These are phyloP conservation scores for Neurospora terricola DNA, from an alignment of 495 filamentous ascomycete genomes.

Conservation along the genomic window DNA sequence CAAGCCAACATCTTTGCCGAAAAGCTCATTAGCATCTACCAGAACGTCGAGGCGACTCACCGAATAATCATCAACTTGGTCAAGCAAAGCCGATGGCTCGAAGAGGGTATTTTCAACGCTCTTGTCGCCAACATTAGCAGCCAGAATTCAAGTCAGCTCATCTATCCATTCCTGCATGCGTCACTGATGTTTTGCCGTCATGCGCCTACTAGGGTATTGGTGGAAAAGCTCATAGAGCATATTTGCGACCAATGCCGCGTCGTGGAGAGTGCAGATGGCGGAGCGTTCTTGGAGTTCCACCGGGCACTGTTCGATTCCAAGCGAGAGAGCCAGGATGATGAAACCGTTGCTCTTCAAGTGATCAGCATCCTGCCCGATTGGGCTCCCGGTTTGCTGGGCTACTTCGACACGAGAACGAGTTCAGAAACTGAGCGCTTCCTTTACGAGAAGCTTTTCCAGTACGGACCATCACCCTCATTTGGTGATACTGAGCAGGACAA, in stretches of 20 bases:
- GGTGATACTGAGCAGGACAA: conserved; percentile 17
- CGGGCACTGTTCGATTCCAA: conserved; percentile 22
- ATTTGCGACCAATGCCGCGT: conserved; percentile 26
- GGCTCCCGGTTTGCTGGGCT: conserved; percentile 59
- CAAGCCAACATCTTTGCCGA: conserved; percentile 37
- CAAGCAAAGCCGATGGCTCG: conserved; percentile 23
- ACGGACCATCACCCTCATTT: conserved; percentile 21
- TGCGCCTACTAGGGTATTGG: conserved; percentile 15
- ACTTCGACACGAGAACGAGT: conserved; percentile 46
- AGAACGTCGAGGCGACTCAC: conserved; percentile 33
- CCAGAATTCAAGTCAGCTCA: conserved; percentile 18
- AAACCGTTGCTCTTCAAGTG: background rate
- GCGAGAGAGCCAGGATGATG: conserved; percentile 9
- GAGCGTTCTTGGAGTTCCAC: conserved; percentile 34
- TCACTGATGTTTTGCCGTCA: conserved; percentile 23
- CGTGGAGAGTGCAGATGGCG: conserved; percentile 31
- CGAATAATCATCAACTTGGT: conserved; percentile 36
- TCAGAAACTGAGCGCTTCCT: conserved; percentile 45
- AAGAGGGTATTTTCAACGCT: conserved; percentile 22
- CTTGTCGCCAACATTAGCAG: conserved; percentile 25
- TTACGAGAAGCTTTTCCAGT: conserved; percentile 44
- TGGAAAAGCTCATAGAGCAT: conserved; percentile 25
- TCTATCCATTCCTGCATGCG: conserved; percentile 29
- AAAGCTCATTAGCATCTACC: conserved; percentile 39
- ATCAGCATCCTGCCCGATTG: conserved; percentile 43